Conservation (phyloP, 2,329 filamentous ascomycete species). For the Fusarium papillatum region DNA sequence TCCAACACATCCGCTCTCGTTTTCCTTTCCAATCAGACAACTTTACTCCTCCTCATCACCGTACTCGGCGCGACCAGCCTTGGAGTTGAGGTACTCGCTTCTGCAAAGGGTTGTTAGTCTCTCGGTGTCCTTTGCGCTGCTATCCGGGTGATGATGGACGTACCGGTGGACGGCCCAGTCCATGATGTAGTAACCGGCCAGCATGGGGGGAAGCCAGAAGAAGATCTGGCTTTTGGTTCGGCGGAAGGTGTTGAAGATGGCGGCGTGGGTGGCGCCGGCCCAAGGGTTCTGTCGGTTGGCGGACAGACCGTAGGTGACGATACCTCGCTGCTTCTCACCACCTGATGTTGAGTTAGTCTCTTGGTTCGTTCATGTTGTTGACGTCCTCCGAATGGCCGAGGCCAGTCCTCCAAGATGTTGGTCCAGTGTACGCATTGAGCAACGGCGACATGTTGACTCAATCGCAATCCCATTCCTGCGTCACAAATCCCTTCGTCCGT, state of each 20-base stretch:
- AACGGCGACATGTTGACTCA: slow-evolving; percentile 11
- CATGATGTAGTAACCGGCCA: slow-evolving; percentile 86
- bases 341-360: slow-evolving; percentile 56
- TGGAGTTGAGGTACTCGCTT: slow-evolving; percentile 87
- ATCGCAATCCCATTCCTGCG: slow-evolving; percentile 29
- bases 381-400: background rate
- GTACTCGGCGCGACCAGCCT: slow-evolving; percentile 75
- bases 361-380: background rate
- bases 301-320: slow-evolving; percentile 81
- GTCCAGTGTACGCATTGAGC: slow-evolving; percentile 3
- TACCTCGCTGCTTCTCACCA: slow-evolving; percentile 72
- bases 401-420: background rate
- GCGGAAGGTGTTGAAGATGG: slow-evolving; percentile 96
- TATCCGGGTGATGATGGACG: slow-evolving; percentile 43
- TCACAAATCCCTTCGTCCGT: slow-evolving; percentile 42
- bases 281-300: slow-evolving; percentile 92
- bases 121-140: background rate
- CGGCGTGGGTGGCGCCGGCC: slow-evolving; percentile 82
- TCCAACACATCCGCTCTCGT: slow-evolving; percentile 42
- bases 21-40: slow-evolving; percentile 23
- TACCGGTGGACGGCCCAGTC: slow-evolving; percentile 94
- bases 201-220: slow-evolving; percentile 86
- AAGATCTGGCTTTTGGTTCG: slow-evolving; percentile 89
- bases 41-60: slow-evolving; percentile 60
- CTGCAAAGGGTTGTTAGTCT: slow-evolving; percentile 55